These are phyloP conservation scores for Dactylellina drechsleri DNA, from an alignment of 2,329 filamentous ascomycete species.

Conservation along the genomic window DNA sequence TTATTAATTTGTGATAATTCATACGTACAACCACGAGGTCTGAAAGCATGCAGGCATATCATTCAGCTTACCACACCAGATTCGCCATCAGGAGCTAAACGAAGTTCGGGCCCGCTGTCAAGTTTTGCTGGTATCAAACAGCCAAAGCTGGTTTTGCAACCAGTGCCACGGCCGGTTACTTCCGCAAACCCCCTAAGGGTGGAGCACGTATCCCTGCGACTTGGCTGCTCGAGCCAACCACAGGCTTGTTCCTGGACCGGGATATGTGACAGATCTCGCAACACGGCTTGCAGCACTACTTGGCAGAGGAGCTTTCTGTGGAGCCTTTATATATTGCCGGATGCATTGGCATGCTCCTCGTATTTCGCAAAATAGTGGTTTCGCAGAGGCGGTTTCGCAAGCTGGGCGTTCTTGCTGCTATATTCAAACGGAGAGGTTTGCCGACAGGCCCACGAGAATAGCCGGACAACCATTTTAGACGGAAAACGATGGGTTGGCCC, in stretches of 20 bases:
- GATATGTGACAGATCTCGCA: conserved; percentile 55
- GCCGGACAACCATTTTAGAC: conserved; percentile 40
- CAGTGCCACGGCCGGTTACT: conserved; percentile 52
- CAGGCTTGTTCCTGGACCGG: conserved; percentile 50
- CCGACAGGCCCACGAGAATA: conserved; percentile 52
- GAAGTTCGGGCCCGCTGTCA: conserved; percentile 25
- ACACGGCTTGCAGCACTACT: conserved; percentile 25
- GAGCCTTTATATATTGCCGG: conserved; percentile 39
- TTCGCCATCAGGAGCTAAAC: conserved; percentile 15
- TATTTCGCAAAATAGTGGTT: conserved; percentile 40
- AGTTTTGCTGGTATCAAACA: conserved; percentile 45
- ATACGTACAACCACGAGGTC: conserved; percentile 31
- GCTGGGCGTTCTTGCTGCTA: conserved; percentile 8
- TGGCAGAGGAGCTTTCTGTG: conserved; percentile 52
- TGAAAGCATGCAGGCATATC: conserved; percentile 18
- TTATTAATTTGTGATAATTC: conserved; percentile 11
- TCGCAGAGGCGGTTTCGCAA: conserved; percentile 13
- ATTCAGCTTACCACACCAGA: conserved; percentile 35
- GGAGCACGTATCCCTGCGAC: conserved; percentile 25
- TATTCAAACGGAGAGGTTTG: conserved; percentile 51
- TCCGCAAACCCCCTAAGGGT: conserved; percentile 37
- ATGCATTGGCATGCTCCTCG: conserved; percentile 52
- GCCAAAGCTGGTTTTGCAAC: conserved; percentile 30
- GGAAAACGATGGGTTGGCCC: conserved; percentile 7
- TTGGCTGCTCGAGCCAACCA: conserved; percentile 39